Base-by-base conservation (phyloP, 2,329 filamentous ascomycete species). In the Claviceps humidiphila region DNA sequence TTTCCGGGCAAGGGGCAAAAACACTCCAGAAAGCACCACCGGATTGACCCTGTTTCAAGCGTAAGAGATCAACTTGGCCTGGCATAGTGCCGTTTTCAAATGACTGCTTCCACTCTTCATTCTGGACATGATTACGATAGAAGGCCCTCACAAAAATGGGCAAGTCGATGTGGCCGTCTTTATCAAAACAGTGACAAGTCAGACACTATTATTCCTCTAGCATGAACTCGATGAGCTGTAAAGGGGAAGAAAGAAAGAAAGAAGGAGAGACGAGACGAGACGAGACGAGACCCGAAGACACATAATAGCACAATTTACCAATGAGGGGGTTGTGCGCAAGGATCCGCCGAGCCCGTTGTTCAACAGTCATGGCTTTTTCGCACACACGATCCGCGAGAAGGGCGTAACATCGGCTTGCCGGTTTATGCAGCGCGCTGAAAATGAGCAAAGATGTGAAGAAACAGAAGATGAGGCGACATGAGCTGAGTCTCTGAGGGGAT, bases 11-110 rank as follows among this genome's bases (percentile, higher is more conserved):
- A 0, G 80, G 79, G 42, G 85, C 81, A 61, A 77, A 97, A 9
- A 93, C 88, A 63, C 85, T 90, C 91, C 90, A 96, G 65, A 96
- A 96, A n/a, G 87, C 83, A 52, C 89, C 91, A 41, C 89, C 89
- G 56, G 84, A 81, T 58, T 76, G 74, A 1, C 90, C 89, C 49
- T 79, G 67, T 39, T 78, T 74, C 47, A 95, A 74, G 5, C 90
- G 81, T 1, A 85, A 82, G 8, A 95, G 71, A 65, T 97, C 91
- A 50, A 93, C 84, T 58, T 97, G 87, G 3, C 74, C 48, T 11
- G 48, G 62, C 50, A 95, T 68, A 1, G 78, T 79, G 37, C 87
- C 88, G 22, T 85, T 71, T 57, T 84, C 77, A 62, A 95, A 95
- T 5, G 78, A 76, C 40, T 81, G 69, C n/a, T 77, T 83, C 69